A percentile compares a stretch with the other conserved stretches of the same genome.
These are phyloP conservation scores for Datisca glomerata DNA, from an alignment of 306 rosid species.

Conservation along the genomic window DNA sequence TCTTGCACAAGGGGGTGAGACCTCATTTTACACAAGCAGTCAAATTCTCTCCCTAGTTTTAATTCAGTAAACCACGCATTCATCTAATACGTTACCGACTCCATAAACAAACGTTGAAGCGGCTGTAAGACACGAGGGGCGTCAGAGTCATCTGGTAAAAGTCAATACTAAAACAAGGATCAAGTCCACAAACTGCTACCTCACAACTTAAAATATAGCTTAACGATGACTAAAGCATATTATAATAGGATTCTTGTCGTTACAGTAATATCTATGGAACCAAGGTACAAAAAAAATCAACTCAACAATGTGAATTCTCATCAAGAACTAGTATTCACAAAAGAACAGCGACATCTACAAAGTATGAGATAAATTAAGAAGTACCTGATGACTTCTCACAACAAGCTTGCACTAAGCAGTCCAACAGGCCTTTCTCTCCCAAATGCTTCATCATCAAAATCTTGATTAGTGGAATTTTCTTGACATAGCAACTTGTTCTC, in stretches of 20 bases:
- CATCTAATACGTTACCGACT: too few relatives aligned
- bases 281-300: neutral
- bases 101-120: slow-evolving; percentile 22
- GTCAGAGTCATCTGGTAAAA: too few relatives aligned
- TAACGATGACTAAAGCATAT: too few relatives aligned
- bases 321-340: neutral
- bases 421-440: slow-evolving; percentile 65
- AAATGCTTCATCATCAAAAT: slow-evolving; percentile 75
- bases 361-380: slow-evolving; percentile 7
- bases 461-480: slow-evolving; percentile 88
- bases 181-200: too few relatives aligned
- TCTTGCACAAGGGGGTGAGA: too few relatives aligned
- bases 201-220: too few relatives aligned
- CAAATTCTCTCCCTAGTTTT: too few relatives aligned
- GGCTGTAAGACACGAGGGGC: slow-evolving; percentile 7
- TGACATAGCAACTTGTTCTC: slow-evolving; percentile 67
- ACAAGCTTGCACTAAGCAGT: slow-evolving; percentile 51
- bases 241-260: too few relatives aligned
- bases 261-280: too few relatives aligned
- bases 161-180: too few relatives aligned
- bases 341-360: neutral
- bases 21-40: too few relatives aligned
- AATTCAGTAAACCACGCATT: too few relatives aligned
- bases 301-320: neutral
- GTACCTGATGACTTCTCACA: slow-evolving; percentile 61